Percentiles rank a stretch among this genome's conserved stretches.
Conservation (phyloP, 192 early-diverging fungal species). For the Coemansia sp. region DNA sequence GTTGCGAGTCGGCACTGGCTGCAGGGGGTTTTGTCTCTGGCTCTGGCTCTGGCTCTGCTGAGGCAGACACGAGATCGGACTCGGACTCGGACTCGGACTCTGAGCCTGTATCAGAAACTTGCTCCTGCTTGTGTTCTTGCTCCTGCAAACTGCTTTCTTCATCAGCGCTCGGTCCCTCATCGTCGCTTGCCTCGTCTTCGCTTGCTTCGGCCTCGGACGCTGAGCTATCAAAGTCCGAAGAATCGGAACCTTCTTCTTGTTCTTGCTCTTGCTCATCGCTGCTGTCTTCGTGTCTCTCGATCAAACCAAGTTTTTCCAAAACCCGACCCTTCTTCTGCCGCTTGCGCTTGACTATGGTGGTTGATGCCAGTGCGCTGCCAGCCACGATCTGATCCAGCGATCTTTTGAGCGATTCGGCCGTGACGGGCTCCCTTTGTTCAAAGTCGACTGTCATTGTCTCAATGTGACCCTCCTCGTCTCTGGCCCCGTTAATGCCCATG, state of each 20-base stretch:
- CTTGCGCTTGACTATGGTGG: slow-evolving; percentile 54
- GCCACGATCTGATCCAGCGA: slow-evolving; percentile 28
- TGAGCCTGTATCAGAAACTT: no score
- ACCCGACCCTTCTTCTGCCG: slow-evolving; percentile 56
- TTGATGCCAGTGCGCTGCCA: slow-evolving; percentile 36
- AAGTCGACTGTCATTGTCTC: not conserved
- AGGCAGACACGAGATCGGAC: no score
- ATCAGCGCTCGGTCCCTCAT: no score
- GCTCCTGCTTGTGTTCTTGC: no score
- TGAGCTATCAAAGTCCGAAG: slow-evolving; percentile 74
- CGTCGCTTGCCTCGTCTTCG: not conserved
- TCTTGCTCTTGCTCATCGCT: slow-evolving; percentile 4
- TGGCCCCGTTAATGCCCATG: not conserved
- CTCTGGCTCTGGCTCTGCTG: not conserved
- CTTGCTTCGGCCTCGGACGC: slow-evolving; percentile 59
- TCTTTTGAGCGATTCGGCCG: slow-evolving; percentile 10
- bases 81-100: no score
- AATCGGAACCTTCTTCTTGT: slow-evolving; percentile 29
- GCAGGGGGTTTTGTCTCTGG: not conserved
- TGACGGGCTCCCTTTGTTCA: not conserved
- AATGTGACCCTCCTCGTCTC: not conserved
- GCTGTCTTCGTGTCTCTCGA: slow-evolving; percentile 13
- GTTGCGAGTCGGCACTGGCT: not conserved
- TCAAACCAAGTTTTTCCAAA: slow-evolving; percentile 34
- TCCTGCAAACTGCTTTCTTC: not conserved